These are phyloP conservation scores for Galeopsis tetrahit DNA, from an alignment of 257 asterid species.

Conservation along the genomic window DNA sequence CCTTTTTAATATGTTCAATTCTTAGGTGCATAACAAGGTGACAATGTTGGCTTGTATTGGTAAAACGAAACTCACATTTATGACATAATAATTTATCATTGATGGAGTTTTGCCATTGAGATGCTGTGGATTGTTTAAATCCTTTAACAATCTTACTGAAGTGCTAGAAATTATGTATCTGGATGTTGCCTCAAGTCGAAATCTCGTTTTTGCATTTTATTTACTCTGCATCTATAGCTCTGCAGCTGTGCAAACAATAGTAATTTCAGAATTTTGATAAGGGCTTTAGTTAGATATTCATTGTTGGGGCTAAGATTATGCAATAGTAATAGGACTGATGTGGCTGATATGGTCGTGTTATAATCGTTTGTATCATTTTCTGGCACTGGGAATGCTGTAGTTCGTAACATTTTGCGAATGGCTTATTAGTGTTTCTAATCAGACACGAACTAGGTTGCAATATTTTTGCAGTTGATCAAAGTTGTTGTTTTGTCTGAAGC, in stretches of 20 bases:
- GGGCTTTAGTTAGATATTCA: neutral
- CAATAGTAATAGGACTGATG: neutral
- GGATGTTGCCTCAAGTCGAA: neutral
- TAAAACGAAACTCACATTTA: slow-evolving; percentile 11
- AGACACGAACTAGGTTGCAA: slow-evolving; percentile 18
- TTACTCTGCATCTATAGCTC: slow-evolving; percentile 6
- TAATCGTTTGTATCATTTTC: neutral
- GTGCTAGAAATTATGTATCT: neutral
- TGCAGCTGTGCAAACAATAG: slow-evolving; percentile 11
- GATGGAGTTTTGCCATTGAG: neutral
- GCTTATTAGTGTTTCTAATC: neutral
- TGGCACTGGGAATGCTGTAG: neutral
- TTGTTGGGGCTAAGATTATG: neutral
- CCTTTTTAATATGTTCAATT: no score
- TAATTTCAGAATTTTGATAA: neutral
- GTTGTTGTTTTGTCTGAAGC: slow-evolving; percentile 45
- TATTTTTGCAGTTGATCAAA: slow-evolving; percentile 20
- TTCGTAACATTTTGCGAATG: neutral
- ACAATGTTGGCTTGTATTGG: neutral
- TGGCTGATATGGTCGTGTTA: neutral
- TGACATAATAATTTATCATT: neutral
- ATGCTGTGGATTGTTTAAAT: neutral
- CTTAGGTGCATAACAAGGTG: neutral
- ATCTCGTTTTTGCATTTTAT: neutral
- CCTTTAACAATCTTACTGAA: neutral